Evolutionary conservation across 306 rosid genomes (phyloP).

Genomic region (Delonix regia): DNA sequence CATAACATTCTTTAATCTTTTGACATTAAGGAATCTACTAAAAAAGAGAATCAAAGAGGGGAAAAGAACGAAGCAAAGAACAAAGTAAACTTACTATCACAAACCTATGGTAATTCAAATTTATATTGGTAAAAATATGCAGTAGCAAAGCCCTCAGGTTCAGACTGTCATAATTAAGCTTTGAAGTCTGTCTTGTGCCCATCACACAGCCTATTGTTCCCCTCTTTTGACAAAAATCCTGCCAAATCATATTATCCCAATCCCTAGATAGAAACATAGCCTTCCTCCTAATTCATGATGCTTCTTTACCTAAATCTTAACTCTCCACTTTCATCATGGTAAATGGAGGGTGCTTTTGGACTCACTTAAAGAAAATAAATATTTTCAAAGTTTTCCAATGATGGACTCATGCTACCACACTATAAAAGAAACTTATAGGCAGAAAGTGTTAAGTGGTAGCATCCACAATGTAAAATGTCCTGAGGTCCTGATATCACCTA

Average conservation of each 20-base stretch:
- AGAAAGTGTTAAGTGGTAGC: not conserved
- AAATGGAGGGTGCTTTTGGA: not conserved
- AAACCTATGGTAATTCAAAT: not conserved
- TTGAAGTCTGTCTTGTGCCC: too few relatives aligned
- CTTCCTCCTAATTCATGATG: not conserved
- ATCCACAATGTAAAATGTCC: not conserved
- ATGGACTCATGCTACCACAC: not conserved
- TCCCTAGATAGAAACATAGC: not conserved
- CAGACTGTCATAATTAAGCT: not conserved
- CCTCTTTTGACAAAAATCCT: constrained; percentile 9
- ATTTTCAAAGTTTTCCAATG: not conserved
- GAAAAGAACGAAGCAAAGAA: not conserved
- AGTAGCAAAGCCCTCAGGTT: too few relatives aligned
- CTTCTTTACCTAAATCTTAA: not conserved
- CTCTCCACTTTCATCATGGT: not conserved
- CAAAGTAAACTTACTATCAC: not conserved
- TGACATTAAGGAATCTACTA: not conserved
- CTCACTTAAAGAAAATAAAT: not conserved
- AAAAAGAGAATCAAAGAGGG: not conserved
- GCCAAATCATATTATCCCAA: constrained; percentile 4
- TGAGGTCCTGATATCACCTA: not conserved
- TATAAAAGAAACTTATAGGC: constrained; percentile 3
- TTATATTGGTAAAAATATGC: too few relatives aligned
- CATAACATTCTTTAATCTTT: not conserved
- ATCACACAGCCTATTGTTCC: not conserved